A percentile compares a stretch with the other conserved stretches of the same genome.
These are phyloP conservation scores for Hypomyces rosellus DNA, from an alignment of 2,329 filamentous ascomycete genomes.

Conservation along the genomic window DNA sequence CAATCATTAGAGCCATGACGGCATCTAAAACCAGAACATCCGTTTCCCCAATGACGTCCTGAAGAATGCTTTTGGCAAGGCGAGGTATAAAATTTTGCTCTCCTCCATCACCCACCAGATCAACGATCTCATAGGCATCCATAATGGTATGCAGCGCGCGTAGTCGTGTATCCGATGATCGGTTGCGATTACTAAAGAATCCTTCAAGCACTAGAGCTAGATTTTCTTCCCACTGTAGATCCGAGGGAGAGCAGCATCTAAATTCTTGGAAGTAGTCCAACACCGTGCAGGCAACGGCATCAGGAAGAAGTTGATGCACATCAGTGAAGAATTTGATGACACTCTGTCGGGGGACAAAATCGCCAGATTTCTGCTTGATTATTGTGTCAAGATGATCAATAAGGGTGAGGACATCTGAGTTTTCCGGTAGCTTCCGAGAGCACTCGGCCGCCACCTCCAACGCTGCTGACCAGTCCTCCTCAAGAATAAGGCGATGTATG, in stretches of 20 bases:
- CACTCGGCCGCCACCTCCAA: slow-evolving; percentile 55
- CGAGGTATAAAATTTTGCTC: slow-evolving; percentile 51
- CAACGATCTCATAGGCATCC: slow-evolving; percentile 52
- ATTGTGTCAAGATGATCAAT: slow-evolving; percentile 45
- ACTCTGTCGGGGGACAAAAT: slow-evolving; percentile 58
- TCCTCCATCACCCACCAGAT: slow-evolving; percentile 52
- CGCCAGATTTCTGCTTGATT: slow-evolving; percentile 35
- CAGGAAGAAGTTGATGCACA: slow-evolving; percentile 56
- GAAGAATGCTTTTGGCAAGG: slow-evolving; percentile 56
- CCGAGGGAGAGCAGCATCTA: slow-evolving; percentile 65
- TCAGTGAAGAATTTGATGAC: slow-evolving; percentile 61
- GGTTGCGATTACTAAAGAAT: slow-evolving; percentile 56
- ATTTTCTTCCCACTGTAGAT: slow-evolving; percentile 61
- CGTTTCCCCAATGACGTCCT: slow-evolving; percentile 54
- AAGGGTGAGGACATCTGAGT: slow-evolving; percentile 29
- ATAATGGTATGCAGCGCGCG: slow-evolving; percentile 55
- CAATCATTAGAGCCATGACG: slow-evolving; percentile 57
- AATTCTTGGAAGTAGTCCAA: slow-evolving; percentile 64
- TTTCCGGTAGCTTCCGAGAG: slow-evolving; percentile 27
- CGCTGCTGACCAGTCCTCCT: slow-evolving; percentile 60
- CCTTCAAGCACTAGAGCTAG: slow-evolving; percentile 52
- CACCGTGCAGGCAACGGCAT: slow-evolving; percentile 57
- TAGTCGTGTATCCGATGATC: slow-evolving; percentile 57
- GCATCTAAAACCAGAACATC: slow-evolving; percentile 60
- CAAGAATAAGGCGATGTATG: slow-evolving; percentile 50